phyloP scores from a whole-genome alignment of 108 stramenopile species.

The Pseudonitzschia delicatissima region DNA sequence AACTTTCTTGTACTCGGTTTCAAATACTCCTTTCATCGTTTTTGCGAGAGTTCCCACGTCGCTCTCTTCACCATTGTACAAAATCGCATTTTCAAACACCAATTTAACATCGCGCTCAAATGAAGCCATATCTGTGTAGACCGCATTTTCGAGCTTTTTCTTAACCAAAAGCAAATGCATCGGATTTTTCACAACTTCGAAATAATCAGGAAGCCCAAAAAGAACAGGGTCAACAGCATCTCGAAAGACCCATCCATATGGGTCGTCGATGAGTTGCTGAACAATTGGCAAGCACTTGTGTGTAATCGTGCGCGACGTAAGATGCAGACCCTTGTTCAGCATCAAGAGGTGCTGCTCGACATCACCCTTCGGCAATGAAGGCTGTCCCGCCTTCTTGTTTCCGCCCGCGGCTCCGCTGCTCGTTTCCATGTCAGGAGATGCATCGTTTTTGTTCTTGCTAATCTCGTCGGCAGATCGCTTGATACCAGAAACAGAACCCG shows the following conservation, averaged over 20 bases:
- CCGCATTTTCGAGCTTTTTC: slow-evolving; percentile 71
- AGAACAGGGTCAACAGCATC: slow-evolving; percentile 93
- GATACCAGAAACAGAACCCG: slow-evolving; percentile 12
- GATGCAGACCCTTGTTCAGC: slow-evolving; percentile 51
- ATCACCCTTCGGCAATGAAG: slow-evolving; percentile 57
- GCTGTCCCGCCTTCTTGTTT: slow-evolving; percentile 19
- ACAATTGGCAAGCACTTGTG: slow-evolving; percentile 82
- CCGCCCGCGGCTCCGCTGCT: slow-evolving; percentile 16
- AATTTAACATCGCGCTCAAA: slow-evolving; percentile 65
- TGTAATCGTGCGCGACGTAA: slow-evolving; percentile 71
- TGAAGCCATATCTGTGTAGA: slow-evolving; percentile 65
- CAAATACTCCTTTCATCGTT: slow-evolving; percentile 58
- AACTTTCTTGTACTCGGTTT: slow-evolving; percentile 50
- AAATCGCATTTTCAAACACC: slow-evolving; percentile 85
- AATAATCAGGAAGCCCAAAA: slow-evolving; percentile 94
- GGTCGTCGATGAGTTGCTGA: slow-evolving; percentile 71
- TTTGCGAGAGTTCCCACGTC: slow-evolving; percentile 81
- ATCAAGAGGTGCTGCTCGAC: slow-evolving; percentile 78
- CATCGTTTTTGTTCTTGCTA: slow-evolving; percentile 17
- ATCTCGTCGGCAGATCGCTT: slow-evolving; percentile 26
- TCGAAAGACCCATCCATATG: slow-evolving; percentile 87
- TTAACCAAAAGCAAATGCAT: slow-evolving; percentile 80
- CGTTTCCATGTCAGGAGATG: slow-evolving; percentile 14
- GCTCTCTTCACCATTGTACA: slow-evolving; percentile 82
- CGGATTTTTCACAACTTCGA: slow-evolving; percentile 87